These are phyloP conservation scores for Globisporangium viniferum DNA, from an alignment of 352 stramenopile species.

Conservation along the genomic window DNA sequence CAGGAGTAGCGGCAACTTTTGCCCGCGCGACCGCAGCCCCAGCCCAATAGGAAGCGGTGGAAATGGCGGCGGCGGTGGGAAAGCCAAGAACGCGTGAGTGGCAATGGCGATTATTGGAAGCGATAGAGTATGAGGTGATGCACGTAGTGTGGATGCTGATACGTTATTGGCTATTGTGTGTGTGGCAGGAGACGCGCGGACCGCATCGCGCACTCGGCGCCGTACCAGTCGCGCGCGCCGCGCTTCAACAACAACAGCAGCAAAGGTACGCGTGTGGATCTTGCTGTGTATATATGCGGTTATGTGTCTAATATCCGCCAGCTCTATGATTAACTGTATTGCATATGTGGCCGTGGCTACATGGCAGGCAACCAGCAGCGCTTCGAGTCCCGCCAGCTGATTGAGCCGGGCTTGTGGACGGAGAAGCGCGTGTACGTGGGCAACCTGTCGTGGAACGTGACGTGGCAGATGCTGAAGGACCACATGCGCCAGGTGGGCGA, in stretches of 20 bases:
- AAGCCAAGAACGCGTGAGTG: constrained; percentile 55
- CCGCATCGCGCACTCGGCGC: constrained; percentile 50
- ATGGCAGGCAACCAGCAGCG: background rate
- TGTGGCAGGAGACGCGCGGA: constrained; percentile 58
- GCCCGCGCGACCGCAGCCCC: background rate
- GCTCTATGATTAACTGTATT: background rate
- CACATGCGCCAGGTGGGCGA: constrained; percentile 67
- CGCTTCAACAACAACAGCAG: constrained; percentile 17
- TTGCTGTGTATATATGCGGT: background rate
- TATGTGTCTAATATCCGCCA: background rate
- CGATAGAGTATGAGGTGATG: background rate
- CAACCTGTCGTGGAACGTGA: constrained; percentile 84
- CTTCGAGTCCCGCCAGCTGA: background rate
- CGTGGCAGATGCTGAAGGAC: constrained; percentile 80
- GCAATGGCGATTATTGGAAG: constrained; percentile 1
- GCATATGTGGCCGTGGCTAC: background rate
- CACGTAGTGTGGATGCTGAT: background rate
- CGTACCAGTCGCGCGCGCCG: constrained; percentile 37
- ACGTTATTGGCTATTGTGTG: constrained; percentile 1
- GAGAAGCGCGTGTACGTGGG: constrained; percentile 74
- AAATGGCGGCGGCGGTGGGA: constrained; percentile 23
- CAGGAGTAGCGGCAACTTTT: constrained; percentile 3
- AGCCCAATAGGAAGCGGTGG: constrained; percentile 5
- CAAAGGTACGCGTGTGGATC: background rate
- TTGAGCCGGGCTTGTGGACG: constrained; percentile 7